Percentiles rank a stretch among this genome's conserved stretches.
phyloP scores from a whole-genome alignment of 2,329 filamentous ascomycete species.

The Fusarium stilboides region DNA sequence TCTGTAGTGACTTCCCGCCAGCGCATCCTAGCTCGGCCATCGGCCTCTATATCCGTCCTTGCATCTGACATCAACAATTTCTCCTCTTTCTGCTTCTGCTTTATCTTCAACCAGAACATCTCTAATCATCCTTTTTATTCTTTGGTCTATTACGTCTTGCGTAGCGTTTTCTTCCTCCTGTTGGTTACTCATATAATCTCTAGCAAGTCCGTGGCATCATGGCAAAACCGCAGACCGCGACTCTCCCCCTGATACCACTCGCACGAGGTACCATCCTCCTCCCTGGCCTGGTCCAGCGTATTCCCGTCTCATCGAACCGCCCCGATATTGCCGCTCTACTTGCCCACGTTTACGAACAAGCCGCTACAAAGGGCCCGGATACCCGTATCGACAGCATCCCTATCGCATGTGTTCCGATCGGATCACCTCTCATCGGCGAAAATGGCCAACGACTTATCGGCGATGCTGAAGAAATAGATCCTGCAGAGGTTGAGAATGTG shows the following conservation, averaged over 20 bases:
- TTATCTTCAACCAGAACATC: conserved; percentile 5
- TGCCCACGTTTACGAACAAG: conserved; percentile 85
- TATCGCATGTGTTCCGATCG: conserved; percentile 89
- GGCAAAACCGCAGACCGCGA: conserved; percentile 60
- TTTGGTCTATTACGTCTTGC: conserved; percentile 16
- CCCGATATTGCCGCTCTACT: conserved; percentile 92
- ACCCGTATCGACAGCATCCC: conserved; percentile 77
- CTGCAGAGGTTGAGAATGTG: conserved; percentile 61
- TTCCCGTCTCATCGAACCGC: conserved; percentile 83
- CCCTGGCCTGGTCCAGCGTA: conserved; percentile 87
- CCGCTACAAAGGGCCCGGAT: conserved; percentile 76
- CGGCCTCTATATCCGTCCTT: conserved; percentile 35
- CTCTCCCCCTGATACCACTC: conserved; percentile 85
- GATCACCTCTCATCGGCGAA: conserved; percentile 79
- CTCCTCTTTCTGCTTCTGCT: conserved; percentile 14
- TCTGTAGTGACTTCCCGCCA: conserved; percentile 13
- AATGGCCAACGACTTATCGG: conserved; percentile 84
- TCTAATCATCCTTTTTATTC: conserved; percentile 9
- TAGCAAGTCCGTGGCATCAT: conserved; percentile 50
- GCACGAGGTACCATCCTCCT: conserved; percentile 85
- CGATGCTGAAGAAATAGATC: conserved; percentile 69
- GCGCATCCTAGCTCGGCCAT: conserved; percentile 27
- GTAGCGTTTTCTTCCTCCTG: conserved; percentile 19
- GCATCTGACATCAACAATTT: conserved; percentile 47
- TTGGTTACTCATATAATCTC: conserved; percentile 11